Evolutionary conservation across 768 basidiomycete genomes (phyloP).

Genomic region (Russula dissimulans): DNA sequence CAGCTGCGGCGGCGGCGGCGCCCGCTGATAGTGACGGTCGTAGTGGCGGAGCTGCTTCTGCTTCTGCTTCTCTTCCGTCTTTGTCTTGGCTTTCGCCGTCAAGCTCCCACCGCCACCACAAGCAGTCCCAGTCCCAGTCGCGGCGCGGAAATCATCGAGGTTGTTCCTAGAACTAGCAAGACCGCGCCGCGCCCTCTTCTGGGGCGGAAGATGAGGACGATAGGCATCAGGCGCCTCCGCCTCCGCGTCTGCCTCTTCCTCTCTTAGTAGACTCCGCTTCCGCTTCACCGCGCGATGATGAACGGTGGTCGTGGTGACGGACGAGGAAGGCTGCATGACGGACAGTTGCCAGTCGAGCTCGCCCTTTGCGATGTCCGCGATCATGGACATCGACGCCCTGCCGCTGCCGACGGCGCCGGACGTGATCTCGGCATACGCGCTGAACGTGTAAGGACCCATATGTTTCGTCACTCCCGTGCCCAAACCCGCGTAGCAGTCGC

Average conservation of each 20-base stretch:
- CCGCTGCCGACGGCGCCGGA: neutral
- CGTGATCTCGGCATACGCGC: neutral
- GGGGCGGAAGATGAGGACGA: neutral
- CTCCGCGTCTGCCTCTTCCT: neutral
- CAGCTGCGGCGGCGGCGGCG: no score
- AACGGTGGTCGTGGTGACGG: neutral
- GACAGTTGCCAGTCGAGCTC: conserved; percentile 13
- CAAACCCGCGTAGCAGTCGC: neutral
- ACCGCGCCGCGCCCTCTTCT: neutral
- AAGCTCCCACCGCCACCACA: no score
- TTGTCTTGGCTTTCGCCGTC: no score
- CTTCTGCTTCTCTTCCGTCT: no score
- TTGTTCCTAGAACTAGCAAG: neutral
- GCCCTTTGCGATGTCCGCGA: neutral
- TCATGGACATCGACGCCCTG: neutral
- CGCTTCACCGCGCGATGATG: neutral
- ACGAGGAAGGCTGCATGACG: neutral
- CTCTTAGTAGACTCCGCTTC: neutral
- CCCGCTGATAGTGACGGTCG: no score
- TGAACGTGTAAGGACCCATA: neutral
- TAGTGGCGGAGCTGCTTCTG: no score
- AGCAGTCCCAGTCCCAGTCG: neutral
- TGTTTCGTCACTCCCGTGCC: neutral
- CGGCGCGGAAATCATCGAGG: neutral
- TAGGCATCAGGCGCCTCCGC: neutral